Conservation (phyloP, 2,329 filamentous ascomycete genomes). For the Magnaporthiopsis rhizophila region DNA sequence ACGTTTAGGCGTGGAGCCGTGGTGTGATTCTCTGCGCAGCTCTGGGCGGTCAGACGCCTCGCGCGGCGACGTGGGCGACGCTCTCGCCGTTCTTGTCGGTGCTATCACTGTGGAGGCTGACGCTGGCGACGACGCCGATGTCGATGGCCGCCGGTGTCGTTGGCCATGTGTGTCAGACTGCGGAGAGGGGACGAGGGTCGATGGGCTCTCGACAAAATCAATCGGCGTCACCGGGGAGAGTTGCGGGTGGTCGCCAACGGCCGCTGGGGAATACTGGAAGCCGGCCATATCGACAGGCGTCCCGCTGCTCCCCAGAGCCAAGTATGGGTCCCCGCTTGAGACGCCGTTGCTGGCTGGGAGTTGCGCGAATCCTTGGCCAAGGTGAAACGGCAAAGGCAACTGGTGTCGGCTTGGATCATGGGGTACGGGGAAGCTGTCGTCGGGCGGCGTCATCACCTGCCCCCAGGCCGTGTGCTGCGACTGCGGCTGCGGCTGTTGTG, state of each 20-base stretch:
- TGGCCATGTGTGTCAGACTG: background rate
- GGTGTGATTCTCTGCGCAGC: background rate
- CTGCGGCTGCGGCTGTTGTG: background rate
- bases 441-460: background rate
- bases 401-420: background rate
- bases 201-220: background rate
- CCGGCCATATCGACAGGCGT: background rate
- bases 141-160: background rate
- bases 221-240: background rate
- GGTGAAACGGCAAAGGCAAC: background rate
- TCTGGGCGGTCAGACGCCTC: too few relatives aligned
- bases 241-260: background rate
- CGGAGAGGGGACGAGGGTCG: background rate
- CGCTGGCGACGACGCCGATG: background rate
- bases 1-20: too few relatives aligned
- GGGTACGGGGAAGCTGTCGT: background rate
- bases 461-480: background rate
- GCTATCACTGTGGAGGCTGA: background rate
- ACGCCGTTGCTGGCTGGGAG: background rate
- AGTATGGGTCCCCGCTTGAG: background rate
- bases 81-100: background rate
- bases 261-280: background rate
- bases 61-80: background rate
- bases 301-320: background rate
- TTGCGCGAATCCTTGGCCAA: background rate